A percentile compares a stretch with the other conserved stretches of the same genome.
Conservation (phyloP, 2,329 filamentous ascomycete genomes). For the Tolypocladium cylindrosporum region DNA sequence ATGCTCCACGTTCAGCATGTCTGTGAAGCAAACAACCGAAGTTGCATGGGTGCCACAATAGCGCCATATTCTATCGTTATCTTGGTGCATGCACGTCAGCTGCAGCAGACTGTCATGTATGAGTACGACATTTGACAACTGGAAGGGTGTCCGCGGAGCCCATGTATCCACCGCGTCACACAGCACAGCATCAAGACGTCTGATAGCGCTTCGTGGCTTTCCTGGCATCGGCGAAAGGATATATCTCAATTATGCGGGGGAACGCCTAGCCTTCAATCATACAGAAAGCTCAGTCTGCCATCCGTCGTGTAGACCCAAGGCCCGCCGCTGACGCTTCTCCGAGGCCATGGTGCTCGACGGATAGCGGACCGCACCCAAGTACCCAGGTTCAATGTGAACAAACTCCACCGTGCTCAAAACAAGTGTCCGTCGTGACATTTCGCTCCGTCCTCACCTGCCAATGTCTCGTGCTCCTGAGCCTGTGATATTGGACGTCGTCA, state of each 20-base stretch:
- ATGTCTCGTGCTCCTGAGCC: not conserved
- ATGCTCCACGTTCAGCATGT: not conserved
- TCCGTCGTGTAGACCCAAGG: not conserved
- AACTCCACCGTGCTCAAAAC: constrained; percentile 26
- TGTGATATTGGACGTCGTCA: constrained; percentile 1
- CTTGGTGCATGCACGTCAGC: not conserved
- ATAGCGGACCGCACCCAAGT: constrained; percentile 16
- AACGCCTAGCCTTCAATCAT: constrained; percentile 36
- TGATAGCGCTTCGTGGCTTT: not conserved
- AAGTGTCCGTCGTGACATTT: constrained; percentile 12
- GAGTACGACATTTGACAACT: not conserved
- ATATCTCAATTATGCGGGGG: constrained; percentile 33
- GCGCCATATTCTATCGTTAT: not conserved
- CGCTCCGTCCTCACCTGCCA: not conserved
- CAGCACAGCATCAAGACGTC: not conserved
- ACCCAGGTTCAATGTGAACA: constrained; percentile 19
- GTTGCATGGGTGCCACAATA: not conserved
- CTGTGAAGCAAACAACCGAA: not conserved
- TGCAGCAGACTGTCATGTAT: not conserved
- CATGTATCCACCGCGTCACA: not conserved
- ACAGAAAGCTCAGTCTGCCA: constrained; percentile 17
- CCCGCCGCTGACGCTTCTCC: not conserved
- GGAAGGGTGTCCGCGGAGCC: not conserved
- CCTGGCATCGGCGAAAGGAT: not conserved
- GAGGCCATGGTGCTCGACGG: not conserved